Base-by-base conservation (phyloP, 106 monocot species). In the Acorus calamus region DNA sequence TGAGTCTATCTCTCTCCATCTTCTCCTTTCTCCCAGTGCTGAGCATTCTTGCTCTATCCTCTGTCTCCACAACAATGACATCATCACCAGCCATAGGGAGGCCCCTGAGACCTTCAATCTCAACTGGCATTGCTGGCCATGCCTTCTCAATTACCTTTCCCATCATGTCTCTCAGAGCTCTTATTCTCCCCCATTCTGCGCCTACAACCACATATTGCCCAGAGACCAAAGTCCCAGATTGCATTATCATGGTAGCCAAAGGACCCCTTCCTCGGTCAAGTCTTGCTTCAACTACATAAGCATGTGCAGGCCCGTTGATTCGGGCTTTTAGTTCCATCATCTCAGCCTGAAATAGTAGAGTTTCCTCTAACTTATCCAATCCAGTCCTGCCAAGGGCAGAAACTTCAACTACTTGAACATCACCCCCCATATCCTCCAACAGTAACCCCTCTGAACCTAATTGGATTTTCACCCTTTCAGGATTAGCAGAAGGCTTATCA, bases 71-170 rank as follows among this genome's bases (percentile, higher is more conserved):
- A 64, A 91, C 94, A 4, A 84, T 75, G 41, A 96, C 74, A 75
- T 96, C 94, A 67, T 96, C 94, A 47, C 94, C 94, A 47, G 94
- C 94, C 94, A 85, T 84, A 11, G 90, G 94, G 74, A 96, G 84
- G 11, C 94, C 90, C 71, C 58, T 90, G 12, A 96, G 65, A 13
- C 94, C 90, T 85, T 96, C 94, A 67, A 96, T 87, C 82, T 90
- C 89, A 68, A 90, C 69, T 7, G 94, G 94, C 70, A 81, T 80
- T 54, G 87, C 75, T 52, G 90, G 94, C 47, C 54, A 11, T 43
- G 80, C 90, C 11, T 52, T 67, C 47, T 87, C 76, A 57, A 60
- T 69, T 48, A 57, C 57, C 66, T 65, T 81, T 8, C 84, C 82
- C 1, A 52, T 3, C 82, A 83, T 87, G 70, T 90, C 87, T 61